phyloP scores from a whole-genome alignment of 1,284 basidiomycete genomes.

The Coniophora puteana region DNA sequence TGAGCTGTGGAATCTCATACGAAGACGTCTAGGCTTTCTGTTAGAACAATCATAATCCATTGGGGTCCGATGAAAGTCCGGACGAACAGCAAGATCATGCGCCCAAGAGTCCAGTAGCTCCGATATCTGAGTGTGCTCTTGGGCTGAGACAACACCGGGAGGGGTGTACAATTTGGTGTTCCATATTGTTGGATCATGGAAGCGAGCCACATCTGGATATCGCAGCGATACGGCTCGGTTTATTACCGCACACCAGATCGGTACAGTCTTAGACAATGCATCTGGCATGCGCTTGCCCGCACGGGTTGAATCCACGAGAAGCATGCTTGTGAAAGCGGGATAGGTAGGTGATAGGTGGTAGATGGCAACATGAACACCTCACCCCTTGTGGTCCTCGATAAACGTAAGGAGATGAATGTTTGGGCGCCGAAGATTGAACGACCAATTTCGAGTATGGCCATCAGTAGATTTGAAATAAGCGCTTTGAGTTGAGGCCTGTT shows the following conservation, averaged over 20 bases:
- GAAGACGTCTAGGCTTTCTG: constrained; percentile 51
- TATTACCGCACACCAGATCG: constrained; percentile 93
- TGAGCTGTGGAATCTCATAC: constrained; percentile 45
- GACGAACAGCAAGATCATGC: constrained; percentile 47
- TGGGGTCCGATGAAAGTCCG: not conserved
- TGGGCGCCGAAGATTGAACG: constrained; percentile 81
- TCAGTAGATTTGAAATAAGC: constrained; percentile 99
- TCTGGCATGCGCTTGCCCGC: constrained; percentile 95
- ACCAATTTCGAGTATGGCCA: constrained; percentile 87
- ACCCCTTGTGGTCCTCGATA: constrained; percentile 61
- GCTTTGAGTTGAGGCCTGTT: constrained; percentile 35
- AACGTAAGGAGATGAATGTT: constrained; percentile 79
- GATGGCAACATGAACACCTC: constrained; percentile 16
- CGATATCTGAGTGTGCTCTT: constrained; percentile 77
- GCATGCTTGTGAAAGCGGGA: constrained; percentile 47
- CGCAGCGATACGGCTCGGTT: constrained; percentile 60
- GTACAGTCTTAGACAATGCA: constrained; percentile 91
- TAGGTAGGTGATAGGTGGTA: not conserved
- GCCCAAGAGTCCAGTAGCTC: constrained; percentile 64
- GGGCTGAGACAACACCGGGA: constrained; percentile 56
- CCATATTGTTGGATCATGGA: constrained; percentile 40
- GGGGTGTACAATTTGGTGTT: constrained; percentile 62
- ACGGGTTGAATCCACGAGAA: constrained; percentile 92
- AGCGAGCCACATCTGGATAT: constrained; percentile 13
- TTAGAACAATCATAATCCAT: not conserved